Evolutionary conservation across 2,329 filamentous ascomycete species (phyloP).

Genomic region (Apiospora marii): DNA sequence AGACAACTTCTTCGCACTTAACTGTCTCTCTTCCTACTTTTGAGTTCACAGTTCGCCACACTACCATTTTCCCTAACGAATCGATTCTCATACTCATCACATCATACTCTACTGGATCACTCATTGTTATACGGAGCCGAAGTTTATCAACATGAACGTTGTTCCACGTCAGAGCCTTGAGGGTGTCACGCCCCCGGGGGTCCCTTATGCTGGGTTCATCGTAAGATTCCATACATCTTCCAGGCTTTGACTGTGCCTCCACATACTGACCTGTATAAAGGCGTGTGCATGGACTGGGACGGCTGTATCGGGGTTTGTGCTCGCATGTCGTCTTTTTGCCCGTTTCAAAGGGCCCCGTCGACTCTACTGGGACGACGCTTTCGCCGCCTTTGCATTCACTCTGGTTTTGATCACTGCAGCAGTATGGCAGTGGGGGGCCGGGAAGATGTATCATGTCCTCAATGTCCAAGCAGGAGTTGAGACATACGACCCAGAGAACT

Average conservation of each 20-base stretch:
- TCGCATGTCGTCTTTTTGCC: conserved; percentile 16
- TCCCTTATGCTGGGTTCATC: neutral
- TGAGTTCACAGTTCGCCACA: no score
- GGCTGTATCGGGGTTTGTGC: neutral
- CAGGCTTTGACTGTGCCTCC: no score
- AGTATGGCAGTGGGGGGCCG: conserved; percentile 19
- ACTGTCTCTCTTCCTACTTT: no score
- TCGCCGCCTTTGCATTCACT: neutral
- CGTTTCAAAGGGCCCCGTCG: conserved; percentile 13
- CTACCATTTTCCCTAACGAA: no score
- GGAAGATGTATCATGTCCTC: conserved; percentile 14
- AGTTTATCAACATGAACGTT: neutral
- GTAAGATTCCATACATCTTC: neutral
- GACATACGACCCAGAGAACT: neutral
- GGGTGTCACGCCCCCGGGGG: neutral
- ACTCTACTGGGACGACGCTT: conserved; percentile 24
- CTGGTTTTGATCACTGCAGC: conserved; percentile 16
- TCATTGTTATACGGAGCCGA: no score
- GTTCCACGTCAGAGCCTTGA: neutral
- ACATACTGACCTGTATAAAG: no score
- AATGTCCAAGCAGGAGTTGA: conserved; percentile 23
- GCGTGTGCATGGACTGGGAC: conserved; percentile 15
- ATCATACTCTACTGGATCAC: no score
- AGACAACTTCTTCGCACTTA: no score
- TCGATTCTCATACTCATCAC: no score